A percentile compares a stretch with the other conserved stretches of the same genome.
These are phyloP conservation scores for Turritis glabra DNA, from an alignment of 345 rosid genomes.

Conservation along the genomic window DNA sequence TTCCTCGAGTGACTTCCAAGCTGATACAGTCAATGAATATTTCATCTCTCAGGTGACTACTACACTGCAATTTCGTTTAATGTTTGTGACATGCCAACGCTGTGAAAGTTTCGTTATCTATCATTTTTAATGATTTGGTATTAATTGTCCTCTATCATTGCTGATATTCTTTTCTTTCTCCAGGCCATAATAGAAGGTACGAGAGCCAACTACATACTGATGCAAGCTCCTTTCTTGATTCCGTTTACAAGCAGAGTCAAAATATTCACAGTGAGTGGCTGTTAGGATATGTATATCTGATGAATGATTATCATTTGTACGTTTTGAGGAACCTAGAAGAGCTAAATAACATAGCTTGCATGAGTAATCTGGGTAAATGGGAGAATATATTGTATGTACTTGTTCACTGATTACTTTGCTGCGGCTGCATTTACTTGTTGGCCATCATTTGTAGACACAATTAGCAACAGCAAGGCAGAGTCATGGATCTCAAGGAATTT, in stretches of 20 bases:
- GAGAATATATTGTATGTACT: slow-evolving; percentile 7
- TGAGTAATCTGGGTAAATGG: slow-evolving; percentile 11
- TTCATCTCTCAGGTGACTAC: slow-evolving; percentile 88
- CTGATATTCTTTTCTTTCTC: slow-evolving; percentile 27
- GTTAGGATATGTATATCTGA: slow-evolving; percentile 20
- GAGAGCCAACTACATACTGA: slow-evolving; percentile 88
- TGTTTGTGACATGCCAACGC: slow-evolving; percentile 18
- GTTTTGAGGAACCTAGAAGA: slow-evolving; percentile 19
- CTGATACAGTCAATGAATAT: slow-evolving; percentile 80
- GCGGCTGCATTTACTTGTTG: slow-evolving; percentile 17
- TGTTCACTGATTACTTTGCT: slow-evolving; percentile 29
- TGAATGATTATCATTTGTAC: neutral
- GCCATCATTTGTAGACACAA: slow-evolving; percentile 62
- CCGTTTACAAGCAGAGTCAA: slow-evolving; percentile 97
- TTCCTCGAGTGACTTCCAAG: slow-evolving; percentile 85
- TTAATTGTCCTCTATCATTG: slow-evolving; percentile 7
- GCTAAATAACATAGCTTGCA: slow-evolving; percentile 5
- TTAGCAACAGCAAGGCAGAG: slow-evolving; percentile 69
- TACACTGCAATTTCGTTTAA: slow-evolving; percentile 27
- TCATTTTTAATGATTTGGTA: neutral
- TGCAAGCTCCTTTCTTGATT: slow-evolving; percentile 93
- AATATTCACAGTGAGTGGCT: slow-evolving; percentile 81
- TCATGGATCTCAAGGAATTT: slow-evolving; percentile 71
- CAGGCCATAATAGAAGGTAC: slow-evolving; percentile 88
- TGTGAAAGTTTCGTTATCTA: neutral